Percentiles rank a stretch among this genome's conserved stretches.
phyloP scores from a whole-genome alignment of 1,139 yeast genomes.

The Scheffersomyces illinoinensis region DNA sequence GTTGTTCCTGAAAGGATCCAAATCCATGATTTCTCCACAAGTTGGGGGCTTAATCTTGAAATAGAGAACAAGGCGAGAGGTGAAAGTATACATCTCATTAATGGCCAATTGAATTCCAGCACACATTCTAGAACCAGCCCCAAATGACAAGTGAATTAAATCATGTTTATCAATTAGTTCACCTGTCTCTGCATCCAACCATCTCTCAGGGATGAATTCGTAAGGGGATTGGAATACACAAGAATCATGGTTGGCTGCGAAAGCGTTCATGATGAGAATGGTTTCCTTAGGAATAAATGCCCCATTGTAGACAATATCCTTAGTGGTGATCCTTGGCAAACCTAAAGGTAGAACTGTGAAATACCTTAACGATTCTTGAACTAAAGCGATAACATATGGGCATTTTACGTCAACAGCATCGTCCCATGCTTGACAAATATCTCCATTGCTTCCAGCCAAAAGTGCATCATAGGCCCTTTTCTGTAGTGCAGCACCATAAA shows the following conservation, averaged over 20 bases:
- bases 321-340: conserved; percentile 62
- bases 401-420: conserved; percentile 39
- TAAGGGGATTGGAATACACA: conserved; percentile 48
- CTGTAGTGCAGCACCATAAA: conserved; percentile 47
- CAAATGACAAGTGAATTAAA: conserved; percentile 59
- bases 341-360: conserved; percentile 70
- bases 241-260: conserved; percentile 69
- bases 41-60: conserved; percentile 45
- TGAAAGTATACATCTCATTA: conserved; percentile 55
- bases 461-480: conserved; percentile 38
- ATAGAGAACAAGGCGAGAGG: conserved; percentile 32
- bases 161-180: conserved; percentile 19
- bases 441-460: conserved; percentile 26
- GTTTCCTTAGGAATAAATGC: conserved; percentile 56
- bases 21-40: conserved; percentile 33
- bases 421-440: conserved; percentile 47
- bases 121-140: conserved; percentile 71
- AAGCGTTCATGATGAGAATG: conserved; percentile 63
- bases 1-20: conserved; percentile 53
- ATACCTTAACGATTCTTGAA: conserved; percentile 62
- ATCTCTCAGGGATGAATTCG: conserved; percentile 59
- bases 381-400: conserved; percentile 54
- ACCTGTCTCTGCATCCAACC: conserved; percentile 36
- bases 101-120: conserved; percentile 64
- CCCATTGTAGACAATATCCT: conserved; percentile 39